Percentiles rank a stretch among this genome's conserved stretches.
phyloP scores from a whole-genome alignment of 2,329 filamentous ascomycete species.

The Exophiala lecanii-corni region DNA sequence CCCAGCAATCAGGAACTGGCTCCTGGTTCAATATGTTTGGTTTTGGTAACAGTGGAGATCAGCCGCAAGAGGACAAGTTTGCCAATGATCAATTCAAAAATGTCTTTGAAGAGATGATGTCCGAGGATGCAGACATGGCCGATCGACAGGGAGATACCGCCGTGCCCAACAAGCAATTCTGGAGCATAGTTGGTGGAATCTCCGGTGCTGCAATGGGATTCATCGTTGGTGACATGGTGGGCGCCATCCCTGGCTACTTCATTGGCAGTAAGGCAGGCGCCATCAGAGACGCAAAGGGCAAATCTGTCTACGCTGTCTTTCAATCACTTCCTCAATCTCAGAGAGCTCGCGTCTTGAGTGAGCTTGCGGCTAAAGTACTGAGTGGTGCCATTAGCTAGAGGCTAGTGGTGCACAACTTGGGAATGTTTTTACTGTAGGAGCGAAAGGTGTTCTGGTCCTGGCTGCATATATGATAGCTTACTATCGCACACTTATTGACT shows the following conservation, averaged over 20 bases:
- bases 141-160: slow-evolving; percentile 55
- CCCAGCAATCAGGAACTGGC: slow-evolving; percentile 48
- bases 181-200: slow-evolving; percentile 76
- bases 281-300: slow-evolving; percentile 82
- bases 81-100: slow-evolving; percentile 81
- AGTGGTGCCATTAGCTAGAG: slow-evolving; percentile 30
- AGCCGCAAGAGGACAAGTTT: slow-evolving; percentile 48
- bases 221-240: slow-evolving; percentile 37
- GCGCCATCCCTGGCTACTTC: slow-evolving; percentile 68
- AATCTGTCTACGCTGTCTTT: slow-evolving; percentile 92
- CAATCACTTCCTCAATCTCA: slow-evolving; percentile 79
- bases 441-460: no score
- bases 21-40: slow-evolving; percentile 69
- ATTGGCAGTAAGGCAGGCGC: slow-evolving; percentile 90
- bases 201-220: slow-evolving; percentile 90
- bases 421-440: background rate
- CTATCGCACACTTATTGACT: no score
- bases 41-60: slow-evolving; percentile 43
- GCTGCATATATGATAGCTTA: no score
- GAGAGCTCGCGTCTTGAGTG: slow-evolving; percentile 72
- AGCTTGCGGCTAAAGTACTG: slow-evolving; percentile 82
- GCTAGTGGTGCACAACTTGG: no score
- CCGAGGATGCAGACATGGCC: slow-evolving; percentile 76
- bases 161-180: slow-evolving; percentile 68
- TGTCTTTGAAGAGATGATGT: slow-evolving; percentile 86